phyloP scores from a whole-genome alignment of 2,329 filamentous ascomycete species.

The Amesomyces nigricolor region DNA sequence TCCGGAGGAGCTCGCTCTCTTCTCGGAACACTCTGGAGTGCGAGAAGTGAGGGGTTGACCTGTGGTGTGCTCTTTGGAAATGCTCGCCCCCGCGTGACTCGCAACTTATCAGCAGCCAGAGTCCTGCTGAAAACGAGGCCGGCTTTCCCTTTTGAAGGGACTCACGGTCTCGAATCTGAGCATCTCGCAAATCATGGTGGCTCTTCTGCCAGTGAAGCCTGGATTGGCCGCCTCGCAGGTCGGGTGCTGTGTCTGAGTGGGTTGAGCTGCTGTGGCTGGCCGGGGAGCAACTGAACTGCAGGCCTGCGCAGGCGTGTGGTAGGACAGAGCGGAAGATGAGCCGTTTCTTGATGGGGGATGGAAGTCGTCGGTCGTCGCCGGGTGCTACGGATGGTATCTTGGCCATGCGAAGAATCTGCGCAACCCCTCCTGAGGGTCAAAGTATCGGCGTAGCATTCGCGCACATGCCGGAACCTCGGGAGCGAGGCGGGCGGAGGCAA shows the following conservation, averaged over 20 bases:
- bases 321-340: slow-evolving; percentile 11
- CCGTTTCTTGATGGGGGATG: background rate
- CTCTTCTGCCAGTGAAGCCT: slow-evolving; percentile 23
- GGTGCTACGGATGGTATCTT: slow-evolving; percentile 25
- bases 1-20: no score
- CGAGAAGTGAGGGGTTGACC: background rate
- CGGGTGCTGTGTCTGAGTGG: slow-evolving; percentile 16
- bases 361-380: slow-evolving; percentile 17
- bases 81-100: background rate
- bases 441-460: slow-evolving; percentile 20
- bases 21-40: no score
- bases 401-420: background rate
- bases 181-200: slow-evolving; percentile 22
- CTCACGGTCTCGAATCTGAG: slow-evolving; percentile 15
- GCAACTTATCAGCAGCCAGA: background rate
- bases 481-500: slow-evolving; percentile 1
- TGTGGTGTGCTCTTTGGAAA: background rate
- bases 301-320: slow-evolving; percentile 16
- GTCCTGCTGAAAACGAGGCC: background rate
- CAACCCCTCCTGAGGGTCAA: background rate
- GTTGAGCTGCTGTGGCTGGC: slow-evolving; percentile 19
- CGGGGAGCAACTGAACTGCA: slow-evolving; percentile 4
- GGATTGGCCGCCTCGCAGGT: slow-evolving; percentile 30
- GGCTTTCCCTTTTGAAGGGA: slow-evolving; percentile 4
- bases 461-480: slow-evolving; percentile 12